Conservation (phyloP, 768 basidiomycete genomes). For the Mycena amicta region DNA sequence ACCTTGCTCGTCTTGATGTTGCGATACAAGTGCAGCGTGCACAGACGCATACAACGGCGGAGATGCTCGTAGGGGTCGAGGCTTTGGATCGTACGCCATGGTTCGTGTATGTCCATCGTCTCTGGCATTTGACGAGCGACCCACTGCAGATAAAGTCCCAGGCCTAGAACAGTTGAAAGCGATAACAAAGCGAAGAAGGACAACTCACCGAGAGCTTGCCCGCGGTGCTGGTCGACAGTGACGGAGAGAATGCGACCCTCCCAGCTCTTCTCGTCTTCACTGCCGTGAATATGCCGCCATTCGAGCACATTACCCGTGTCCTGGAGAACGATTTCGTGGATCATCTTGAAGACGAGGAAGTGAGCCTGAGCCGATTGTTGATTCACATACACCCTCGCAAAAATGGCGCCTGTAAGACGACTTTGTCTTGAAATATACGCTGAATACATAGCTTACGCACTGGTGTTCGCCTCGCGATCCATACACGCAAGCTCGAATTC, state of each 20-base stretch:
- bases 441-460: constrained; percentile 3
- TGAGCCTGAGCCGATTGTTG: constrained; percentile 19
- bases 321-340: no score
- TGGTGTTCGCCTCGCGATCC: constrained; percentile 10
- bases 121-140: neutral
- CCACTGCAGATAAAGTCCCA: no score
- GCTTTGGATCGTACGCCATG: neutral
- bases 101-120: neutral
- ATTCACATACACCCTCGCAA: constrained; percentile 18
- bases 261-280: no score
- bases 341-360: no score
- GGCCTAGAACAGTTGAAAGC: no score
- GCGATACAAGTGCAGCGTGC: neutral
- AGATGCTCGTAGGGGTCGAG: constrained; percentile 5
- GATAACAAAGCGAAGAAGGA: no score
- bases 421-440: neutral
- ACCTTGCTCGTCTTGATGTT: neutral
- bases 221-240: no score
- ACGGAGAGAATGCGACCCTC: no score
- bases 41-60: constrained; percentile 3
- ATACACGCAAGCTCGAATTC: constrained; percentile 19
- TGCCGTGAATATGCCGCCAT: no score
- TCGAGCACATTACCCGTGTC: no score
- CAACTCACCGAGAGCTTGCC: no score
- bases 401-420: constrained; percentile 12